Evolutionary conservation across 805 yeast genomes (phyloP).

Genomic region (Lipomyces orientalis): DNA sequence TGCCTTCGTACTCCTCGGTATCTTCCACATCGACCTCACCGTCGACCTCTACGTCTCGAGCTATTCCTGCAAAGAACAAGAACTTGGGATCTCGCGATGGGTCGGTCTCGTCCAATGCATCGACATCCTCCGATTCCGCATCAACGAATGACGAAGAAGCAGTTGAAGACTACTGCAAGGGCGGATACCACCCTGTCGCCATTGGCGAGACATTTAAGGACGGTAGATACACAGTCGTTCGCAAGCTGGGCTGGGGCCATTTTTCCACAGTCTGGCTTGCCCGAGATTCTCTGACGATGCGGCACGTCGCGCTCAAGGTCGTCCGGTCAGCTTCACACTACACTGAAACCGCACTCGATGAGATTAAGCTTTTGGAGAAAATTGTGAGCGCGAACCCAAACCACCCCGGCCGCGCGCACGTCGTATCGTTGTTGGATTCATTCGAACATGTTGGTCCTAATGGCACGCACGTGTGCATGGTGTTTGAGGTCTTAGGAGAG

Average conservation of each 20-base stretch:
- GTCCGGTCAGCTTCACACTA: conserved; percentile 90
- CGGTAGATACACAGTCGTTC: conserved; percentile 74
- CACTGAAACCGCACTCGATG: conserved; percentile 93
- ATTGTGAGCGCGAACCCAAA: conserved; percentile 63
- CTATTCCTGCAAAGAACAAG: background rate
- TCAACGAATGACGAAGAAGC: conserved; percentile 73
- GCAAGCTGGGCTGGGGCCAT: conserved; percentile 99
- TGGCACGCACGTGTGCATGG: conserved; percentile 95
- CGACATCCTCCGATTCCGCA: conserved; percentile 15
- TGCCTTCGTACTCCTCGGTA: conserved; percentile 5
- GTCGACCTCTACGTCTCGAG: conserved; percentile 14
- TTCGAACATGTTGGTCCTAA: conserved; percentile 88
- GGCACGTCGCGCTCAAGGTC: conserved; percentile 92
- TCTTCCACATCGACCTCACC: conserved; percentile 21
- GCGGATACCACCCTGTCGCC: conserved; percentile 95
- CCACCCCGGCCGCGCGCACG: conserved; percentile 83
- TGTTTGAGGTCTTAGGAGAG: conserved; percentile 96
- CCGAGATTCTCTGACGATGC: conserved; percentile 51
- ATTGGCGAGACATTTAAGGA: conserved; percentile 85
- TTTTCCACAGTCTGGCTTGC: conserved; percentile 97
- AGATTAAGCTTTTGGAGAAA: conserved; percentile 75
- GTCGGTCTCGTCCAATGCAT: conserved; percentile 17
- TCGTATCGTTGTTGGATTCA: conserved; percentile 79
- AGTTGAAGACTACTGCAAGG: conserved; percentile 79
- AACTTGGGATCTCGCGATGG: conserved; percentile 12